Base-by-base conservation (phyloP, 176 grass and related monocot species). In the Eragrostis nindensis region DNA sequence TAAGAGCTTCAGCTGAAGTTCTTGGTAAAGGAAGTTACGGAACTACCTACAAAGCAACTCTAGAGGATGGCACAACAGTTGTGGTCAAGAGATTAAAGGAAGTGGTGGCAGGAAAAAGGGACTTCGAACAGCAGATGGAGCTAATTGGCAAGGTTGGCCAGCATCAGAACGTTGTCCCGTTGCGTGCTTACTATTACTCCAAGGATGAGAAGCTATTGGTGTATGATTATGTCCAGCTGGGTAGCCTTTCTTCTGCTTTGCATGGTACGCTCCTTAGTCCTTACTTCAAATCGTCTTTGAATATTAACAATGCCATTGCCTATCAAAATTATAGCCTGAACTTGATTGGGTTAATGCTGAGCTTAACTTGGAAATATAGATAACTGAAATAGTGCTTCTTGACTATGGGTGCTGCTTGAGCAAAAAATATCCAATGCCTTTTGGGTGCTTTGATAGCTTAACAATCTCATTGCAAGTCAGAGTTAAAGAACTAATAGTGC, bases 161-260 rank as follows among this genome's bases (percentile, higher is more conserved):
- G 72, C 96, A 99, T 66, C 78, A 84, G 44, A 87, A 91, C 74
- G 80, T 86, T 76, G 82, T 88, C 62, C 90, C 86, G 15, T 86
- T 99, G 73, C 83, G 90, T 68, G 96, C 93, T 85, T 99, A 93
- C 79, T 99, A 99, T 81, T 99, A 91, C 81, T 99, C 96, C 77
- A 95, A 95, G 66, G 96, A 99, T 61, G 96, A 99, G 79, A 99
- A 95, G 71, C 93, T 99, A 60, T 88, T 99, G 40, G 91, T 99
- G 68, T 99, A 95, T 90, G 96, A 99, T 73, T 93, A 99, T 84
- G 68, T 88, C 21, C 63, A 71, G 13, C 46, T 72, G 56, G 92
- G 96, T 47, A 99, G 89, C 75, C 83, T 95, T 26, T 87, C 82
- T 55, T 32, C 82, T 81, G 87, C 86, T 50, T 91, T 99, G 89